These are phyloP conservation scores for Capronia americana DNA, from an alignment of 2,329 filamentous ascomycete genomes.

Conservation along the genomic window DNA sequence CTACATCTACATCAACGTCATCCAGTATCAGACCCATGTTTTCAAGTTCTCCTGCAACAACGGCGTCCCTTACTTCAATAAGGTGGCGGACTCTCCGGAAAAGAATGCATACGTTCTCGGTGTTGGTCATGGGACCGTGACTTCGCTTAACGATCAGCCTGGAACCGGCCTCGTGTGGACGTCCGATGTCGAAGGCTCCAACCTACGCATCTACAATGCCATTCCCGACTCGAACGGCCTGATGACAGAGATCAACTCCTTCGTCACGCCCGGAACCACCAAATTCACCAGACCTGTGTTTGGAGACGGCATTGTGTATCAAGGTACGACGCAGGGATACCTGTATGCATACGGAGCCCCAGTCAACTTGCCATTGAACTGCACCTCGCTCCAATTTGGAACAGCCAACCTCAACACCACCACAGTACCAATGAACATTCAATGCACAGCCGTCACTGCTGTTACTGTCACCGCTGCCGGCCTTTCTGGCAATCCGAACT, in stretches of 20 bases:
- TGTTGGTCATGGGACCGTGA: constrained; percentile 44
- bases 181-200: constrained; percentile 42
- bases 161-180: constrained; percentile 43
- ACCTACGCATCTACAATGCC: constrained; percentile 41
- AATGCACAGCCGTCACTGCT: constrained; percentile 41
- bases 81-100: constrained; percentile 43
- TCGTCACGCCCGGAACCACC: constrained; percentile 39
- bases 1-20: constrained; percentile 50
- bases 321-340: constrained; percentile 37
- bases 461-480: constrained; percentile 41
- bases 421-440: constrained; percentile 38
- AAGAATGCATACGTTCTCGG: constrained; percentile 45
- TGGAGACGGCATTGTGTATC: constrained; percentile 41
- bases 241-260: constrained; percentile 40
- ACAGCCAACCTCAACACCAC: constrained; percentile 49
- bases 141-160: constrained; percentile 38
- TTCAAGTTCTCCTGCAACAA: constrained; percentile 47
- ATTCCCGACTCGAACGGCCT: constrained; percentile 38
- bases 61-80: constrained; percentile 45
- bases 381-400: constrained; percentile 51
- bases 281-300: constrained; percentile 43
- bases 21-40: constrained; percentile 42
- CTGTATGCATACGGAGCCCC: constrained; percentile 47
- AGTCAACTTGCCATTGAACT: constrained; percentile 51
- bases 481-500: constrained; percentile 45